phyloP scores from a whole-genome alignment of 108 stramenopile genomes.

The Mediolabrus comicus region DNA sequence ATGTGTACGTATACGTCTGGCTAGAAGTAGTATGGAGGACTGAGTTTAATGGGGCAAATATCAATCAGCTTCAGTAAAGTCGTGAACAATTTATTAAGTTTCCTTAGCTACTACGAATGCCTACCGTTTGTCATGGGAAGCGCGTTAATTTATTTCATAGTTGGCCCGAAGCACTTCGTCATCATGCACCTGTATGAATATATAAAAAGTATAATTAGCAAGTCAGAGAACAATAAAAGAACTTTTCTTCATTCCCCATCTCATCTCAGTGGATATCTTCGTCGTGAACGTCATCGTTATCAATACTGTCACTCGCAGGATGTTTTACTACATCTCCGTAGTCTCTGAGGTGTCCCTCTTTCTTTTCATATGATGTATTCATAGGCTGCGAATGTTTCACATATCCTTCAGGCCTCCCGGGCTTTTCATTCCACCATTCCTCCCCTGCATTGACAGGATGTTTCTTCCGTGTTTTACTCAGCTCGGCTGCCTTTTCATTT shows the following conservation, averaged over 20 bases:
- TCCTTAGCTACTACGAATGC: background rate
- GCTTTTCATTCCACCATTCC: slow-evolving; percentile 21
- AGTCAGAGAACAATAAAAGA: background rate
- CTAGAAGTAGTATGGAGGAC: too few relatives aligned
- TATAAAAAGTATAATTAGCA: background rate
- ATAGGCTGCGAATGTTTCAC: background rate
- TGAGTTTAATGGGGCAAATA: too few relatives aligned
- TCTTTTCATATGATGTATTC: slow-evolving; percentile 14
- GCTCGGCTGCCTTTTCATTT: background rate
- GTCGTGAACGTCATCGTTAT: background rate
- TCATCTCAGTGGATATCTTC: background rate
- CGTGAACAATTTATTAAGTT: too few relatives aligned
- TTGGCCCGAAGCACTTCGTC: background rate
- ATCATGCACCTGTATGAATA: slow-evolving; percentile 1
- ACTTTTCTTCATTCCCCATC: background rate
- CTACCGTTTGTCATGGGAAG: background rate
- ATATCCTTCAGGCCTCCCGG: slow-evolving; percentile 5
- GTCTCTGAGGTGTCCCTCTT: slow-evolving; percentile 1
- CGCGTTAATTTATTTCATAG: background rate
- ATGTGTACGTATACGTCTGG: too few relatives aligned
- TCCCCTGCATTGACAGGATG: slow-evolving; percentile 9
- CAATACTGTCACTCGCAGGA: background rate
- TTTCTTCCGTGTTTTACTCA: background rate
- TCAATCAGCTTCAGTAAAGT: too few relatives aligned
- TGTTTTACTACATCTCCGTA: slow-evolving; percentile 15